Evolutionary conservation across 1,284 basidiomycete genomes (phyloP), one percentile per base, ranked within the genome.

Genomic region (Heterobasidion irregulare): DNA sequence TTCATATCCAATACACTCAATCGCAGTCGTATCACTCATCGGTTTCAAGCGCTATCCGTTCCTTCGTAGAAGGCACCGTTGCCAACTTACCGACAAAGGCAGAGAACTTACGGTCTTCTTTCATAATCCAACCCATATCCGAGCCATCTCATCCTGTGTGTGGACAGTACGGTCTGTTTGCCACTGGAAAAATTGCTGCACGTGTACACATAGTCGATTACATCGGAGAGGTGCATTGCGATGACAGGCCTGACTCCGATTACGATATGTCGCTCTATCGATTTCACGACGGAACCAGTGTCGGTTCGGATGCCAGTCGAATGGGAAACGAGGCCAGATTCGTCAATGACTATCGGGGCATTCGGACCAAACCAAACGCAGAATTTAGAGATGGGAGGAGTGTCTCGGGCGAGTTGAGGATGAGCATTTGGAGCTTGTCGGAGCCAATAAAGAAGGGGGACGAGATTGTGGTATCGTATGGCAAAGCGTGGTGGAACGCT

Each of bases 381-480:
- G 67, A 83, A 51, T 95, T 95, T 64, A 71, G 76, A 58, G 83
- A 92, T 36, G 73, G 75, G 41, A 74, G 78, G 58, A 75, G 76
- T 8, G 64, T 63, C 35, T 63, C 62, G n/a, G 90, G 88, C 18
- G 87, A 87, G 67, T 66, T 90, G 59, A 75, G 84, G 53, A 94
- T 95, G 79, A 78, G 83, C 60, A 77, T 95, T 16, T 89, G 85
- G 83, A 80, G 75, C 53, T 77, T 77, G 56, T 71, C 68, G 47
- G 74, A 79, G 41, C 72, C 71, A 9, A 83, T 97, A 53, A 80
- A 74, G 59, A 93, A 89, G 66, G 90, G 91, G 2, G 83, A 92
- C 13, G 94, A 97, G 70, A 79, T 98, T 46, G 67, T 94, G 35
- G 88, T 96, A 36, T 92, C 86, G 19, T 97, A 97, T 66, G 94